Evolutionary conservation across 257 asterid species (phyloP).

Genomic region (Penstemon newberryi): DNA sequence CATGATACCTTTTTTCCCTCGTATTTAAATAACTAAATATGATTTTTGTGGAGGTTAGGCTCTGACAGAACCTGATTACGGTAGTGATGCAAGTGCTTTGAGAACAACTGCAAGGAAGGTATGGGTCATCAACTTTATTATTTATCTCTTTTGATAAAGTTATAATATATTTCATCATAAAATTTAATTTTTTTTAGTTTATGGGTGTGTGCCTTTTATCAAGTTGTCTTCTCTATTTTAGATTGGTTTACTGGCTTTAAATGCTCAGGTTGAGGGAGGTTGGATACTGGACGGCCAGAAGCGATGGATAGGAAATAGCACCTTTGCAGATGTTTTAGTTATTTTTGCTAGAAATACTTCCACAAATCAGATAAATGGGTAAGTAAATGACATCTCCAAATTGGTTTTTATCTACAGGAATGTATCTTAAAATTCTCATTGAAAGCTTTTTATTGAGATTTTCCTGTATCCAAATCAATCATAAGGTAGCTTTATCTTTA

Average conservation of each 20-base stretch:
- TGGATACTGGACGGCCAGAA: constrained; percentile 97
- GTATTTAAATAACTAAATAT: constrained; percentile 16
- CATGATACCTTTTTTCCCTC: background rate
- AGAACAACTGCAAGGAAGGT: constrained; percentile 89
- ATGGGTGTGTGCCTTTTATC: background rate
- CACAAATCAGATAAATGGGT: constrained; percentile 91
- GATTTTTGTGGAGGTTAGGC: constrained; percentile 49
- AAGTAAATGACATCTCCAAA: constrained; percentile 21
- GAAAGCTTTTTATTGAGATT: background rate
- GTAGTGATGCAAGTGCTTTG: constrained; percentile 96
- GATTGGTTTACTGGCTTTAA: constrained; percentile 21
- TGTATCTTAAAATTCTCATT: background rate
- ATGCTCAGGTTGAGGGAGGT: constrained; percentile 89
- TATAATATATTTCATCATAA: background rate
- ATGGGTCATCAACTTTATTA: constrained; percentile 26
- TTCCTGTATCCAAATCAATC: constrained; percentile 5
- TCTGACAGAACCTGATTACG: constrained; percentile 91
- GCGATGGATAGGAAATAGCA: constrained; percentile 98
- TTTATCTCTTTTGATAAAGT: background rate
- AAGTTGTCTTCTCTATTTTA: constrained; percentile 3
- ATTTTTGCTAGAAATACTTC: constrained; percentile 78
- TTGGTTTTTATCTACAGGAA: constrained; percentile 4
- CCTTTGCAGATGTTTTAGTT: constrained; percentile 85
- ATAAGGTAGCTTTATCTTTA: background rate
- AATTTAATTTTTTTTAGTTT: background rate